These are phyloP conservation scores for Hordeum vulgare DNA, from an alignment of 176 grass and related monocot genomes.

Conservation along the genomic window MorexV3_pseudomolecules_assembly NC_058519.1:554802249-554802748, in stretches of 20 bases:
- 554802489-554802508: too few species aligned
- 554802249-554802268: neutral
- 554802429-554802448: neutral
- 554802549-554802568: neutral
- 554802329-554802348: neutral
- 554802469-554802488: too few species aligned
- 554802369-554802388: neutral
- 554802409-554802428: neutral
- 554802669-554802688: neutral
- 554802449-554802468: too few species aligned
- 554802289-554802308: conserved; percentile 2
- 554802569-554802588: neutral
- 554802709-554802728: neutral
- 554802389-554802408: neutral
- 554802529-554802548: neutral
- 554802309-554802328: conserved; percentile 6
- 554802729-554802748: neutral
- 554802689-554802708: neutral
- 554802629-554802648: neutral
- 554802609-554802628: neutral
- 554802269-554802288: neutral
- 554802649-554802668: neutral
- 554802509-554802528: too few species aligned
- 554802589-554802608: neutral
- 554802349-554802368: neutral